Evolutionary conservation across 495 filamentous ascomycete species (phyloP), one percentile per base, ranked within the genome.

Genomic region (Pyrenula massariospora): DNA sequence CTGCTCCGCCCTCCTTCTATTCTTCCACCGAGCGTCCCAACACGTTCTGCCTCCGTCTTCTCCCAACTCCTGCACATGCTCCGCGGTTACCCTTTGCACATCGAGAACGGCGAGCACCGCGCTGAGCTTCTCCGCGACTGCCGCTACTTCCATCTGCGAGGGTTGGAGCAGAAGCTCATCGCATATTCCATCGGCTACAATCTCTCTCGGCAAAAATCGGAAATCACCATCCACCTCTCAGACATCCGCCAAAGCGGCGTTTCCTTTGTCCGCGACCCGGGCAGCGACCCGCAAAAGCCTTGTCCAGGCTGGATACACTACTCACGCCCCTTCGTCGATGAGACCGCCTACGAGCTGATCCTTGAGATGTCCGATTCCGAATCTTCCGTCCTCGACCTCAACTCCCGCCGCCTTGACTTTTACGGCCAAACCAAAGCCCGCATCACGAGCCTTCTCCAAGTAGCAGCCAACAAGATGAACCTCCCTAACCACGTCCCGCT

Each of bases 1-100:
- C 82, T 96, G n/a, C 83, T 98, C 11, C 87, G 92, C 5, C 92
- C 92, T 1, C 92, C 92, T 1, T 84, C 88, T 21, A 91, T 98
- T 57, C 63, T 84, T 3, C 91, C 92, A 0, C 89, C 93, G 3
- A 78, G 78, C 22, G 83, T 96, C 0, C 89, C 90, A 1, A 86
- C 85, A 60, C 82, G 90, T 50, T 89, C 81, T 19, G 86, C 88
- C 1, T 84, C 88, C 11, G 83, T 82, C 20, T 96, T 98, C 57
- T 76, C 81, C 19, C 85, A 98, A 57, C 68, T 98, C 11, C 69
- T 96, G n/a, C 87, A 91, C 56, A 67, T 95, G 15, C 74, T 95
- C 3, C 82, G 88, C 21, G 93, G 92, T n/a, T 98, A 98, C 65
- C 85, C 88, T 0, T 66, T 96, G 0, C 72, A 82, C 21, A 90